These are phyloP conservation scores for Euryodendron excelsum DNA, from an alignment of 148 eudicot species.

Conservation along the genomic window DNA sequence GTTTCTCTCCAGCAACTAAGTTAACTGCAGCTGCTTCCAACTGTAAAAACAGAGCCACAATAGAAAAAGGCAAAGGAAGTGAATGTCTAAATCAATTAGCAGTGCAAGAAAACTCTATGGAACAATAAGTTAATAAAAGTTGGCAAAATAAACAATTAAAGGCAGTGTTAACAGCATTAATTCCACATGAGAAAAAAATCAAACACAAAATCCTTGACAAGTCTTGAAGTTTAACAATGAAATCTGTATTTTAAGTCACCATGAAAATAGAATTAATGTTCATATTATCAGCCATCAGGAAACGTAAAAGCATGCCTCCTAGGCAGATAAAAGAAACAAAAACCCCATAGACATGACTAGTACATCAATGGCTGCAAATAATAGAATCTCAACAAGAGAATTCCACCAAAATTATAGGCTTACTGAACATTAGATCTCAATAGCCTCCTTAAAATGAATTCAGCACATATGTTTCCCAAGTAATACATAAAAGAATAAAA, in stretches of 20 bases:
- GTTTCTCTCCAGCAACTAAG: constrained; percentile 72
- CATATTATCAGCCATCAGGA: neutral
- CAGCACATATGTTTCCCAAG: neutral
- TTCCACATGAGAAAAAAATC: neutral
- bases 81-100: constrained; percentile 4
- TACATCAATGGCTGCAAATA: neutral
- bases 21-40: constrained; percentile 91
- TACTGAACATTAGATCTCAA: neutral
- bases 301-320: neutral
- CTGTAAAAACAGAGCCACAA: constrained; percentile 31
- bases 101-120: neutral
- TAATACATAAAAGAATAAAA: neutral
- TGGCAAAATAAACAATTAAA: neutral
- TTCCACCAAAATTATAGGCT: neutral
- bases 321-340: neutral
- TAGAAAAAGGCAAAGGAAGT: neutral
- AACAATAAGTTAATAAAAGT: neutral
- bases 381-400: neutral
- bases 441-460: neutral
- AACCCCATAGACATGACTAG: neutral
- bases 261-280: neutral
- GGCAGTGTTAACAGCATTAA: neutral
- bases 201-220: neutral
- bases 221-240: neutral
- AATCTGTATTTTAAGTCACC: neutral